phyloP scores from a whole-genome alignment of 371 early-diverging fungal species.

The Vairimorpha necatrix region DNA sequence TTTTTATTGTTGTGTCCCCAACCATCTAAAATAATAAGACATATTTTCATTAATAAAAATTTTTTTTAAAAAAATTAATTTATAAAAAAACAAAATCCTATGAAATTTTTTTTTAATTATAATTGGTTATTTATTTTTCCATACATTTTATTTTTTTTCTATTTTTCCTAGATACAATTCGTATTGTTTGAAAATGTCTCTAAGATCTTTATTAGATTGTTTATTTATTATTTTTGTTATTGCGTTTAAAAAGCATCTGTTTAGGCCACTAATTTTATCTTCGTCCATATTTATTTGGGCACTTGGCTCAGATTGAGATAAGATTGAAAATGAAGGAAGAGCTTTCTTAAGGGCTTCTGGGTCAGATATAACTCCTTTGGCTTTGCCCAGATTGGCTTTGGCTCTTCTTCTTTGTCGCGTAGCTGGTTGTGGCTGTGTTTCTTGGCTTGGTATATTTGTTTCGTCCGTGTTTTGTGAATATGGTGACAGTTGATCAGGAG shows the following conservation, averaged over 20 bases:
- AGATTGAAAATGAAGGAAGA: slow-evolving; percentile 16
- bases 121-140: no score
- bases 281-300: no score
- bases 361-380: slow-evolving; percentile 4
- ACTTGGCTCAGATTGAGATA: background rate
- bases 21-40: slow-evolving; percentile 65
- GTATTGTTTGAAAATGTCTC: slow-evolving; percentile 52
- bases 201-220: slow-evolving; percentile 45
- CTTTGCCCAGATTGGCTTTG: slow-evolving; percentile 21
- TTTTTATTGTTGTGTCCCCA: slow-evolving; percentile 53
- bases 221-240: slow-evolving; percentile 36
- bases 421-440: background rate
- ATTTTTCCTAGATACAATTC: slow-evolving; percentile 31
- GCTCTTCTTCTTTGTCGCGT: slow-evolving; percentile 19
- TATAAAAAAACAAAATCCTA: background rate
- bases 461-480: slow-evolving; percentile 14
- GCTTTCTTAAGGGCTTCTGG: slow-evolving; percentile 23
- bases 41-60: slow-evolving; percentile 43
- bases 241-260: slow-evolving; percentile 51
- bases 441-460: background rate
- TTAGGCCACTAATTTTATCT: slow-evolving; percentile 51
- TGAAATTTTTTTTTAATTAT: background rate
- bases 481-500: slow-evolving; percentile 48
- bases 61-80: slow-evolving; percentile 2
- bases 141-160: background rate